Percentiles rank a stretch among this genome's conserved stretches.
Evolutionary conservation across 305 asterid species (phyloP).

Genomic region (Fraxinus baroniana): DNA sequence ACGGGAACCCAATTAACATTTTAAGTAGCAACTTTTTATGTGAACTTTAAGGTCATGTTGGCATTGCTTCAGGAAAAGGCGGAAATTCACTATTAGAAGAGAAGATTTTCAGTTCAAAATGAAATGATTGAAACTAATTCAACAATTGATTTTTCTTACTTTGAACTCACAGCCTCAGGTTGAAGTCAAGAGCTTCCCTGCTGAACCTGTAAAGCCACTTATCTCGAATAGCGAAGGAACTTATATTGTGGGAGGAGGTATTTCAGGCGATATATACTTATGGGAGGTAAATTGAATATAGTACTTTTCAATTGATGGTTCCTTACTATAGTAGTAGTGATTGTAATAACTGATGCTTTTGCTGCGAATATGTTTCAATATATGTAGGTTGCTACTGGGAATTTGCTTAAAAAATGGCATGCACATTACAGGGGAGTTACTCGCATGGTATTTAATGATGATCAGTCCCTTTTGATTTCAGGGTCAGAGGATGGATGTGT

Average conservation of each 20-base stretch:
- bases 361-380: neutral
- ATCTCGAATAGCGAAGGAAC: constrained; percentile 69
- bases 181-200: constrained; percentile 60
- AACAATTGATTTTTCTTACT: neutral
- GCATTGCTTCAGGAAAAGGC: neutral
- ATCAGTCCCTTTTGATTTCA: constrained; percentile 81
- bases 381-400: constrained; percentile 71
- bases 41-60: neutral
- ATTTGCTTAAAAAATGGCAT: constrained; percentile 86
- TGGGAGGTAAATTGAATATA: constrained; percentile 69
- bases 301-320: neutral
- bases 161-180: constrained; percentile 46
- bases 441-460: constrained; percentile 72
- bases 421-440: constrained; percentile 83
- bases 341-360: constrained; percentile 8
- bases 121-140: neutral
- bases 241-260: constrained; percentile 78
- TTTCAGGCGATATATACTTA: constrained; percentile 71
- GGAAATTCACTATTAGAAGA: neutral
- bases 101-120: neutral
- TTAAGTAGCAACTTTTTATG: neutral
- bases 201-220: constrained; percentile 65
- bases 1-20: neutral
- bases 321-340: constrained; percentile 9
- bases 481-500: constrained; percentile 89